Conservation (phyloP, 2,329 filamentous ascomycete genomes). For the Aspergillus melleus region DNA sequence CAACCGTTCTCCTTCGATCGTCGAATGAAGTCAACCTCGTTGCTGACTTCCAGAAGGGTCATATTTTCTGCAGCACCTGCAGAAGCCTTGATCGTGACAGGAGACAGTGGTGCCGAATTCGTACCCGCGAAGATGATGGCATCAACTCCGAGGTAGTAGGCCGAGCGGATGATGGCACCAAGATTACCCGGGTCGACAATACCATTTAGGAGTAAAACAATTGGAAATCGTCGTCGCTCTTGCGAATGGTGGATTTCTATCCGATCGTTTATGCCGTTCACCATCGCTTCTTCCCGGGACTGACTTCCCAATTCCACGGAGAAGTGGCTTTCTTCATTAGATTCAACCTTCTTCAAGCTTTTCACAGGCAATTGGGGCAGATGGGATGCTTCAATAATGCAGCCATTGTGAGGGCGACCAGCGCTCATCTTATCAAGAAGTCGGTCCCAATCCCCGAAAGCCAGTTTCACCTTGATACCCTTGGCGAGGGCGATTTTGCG, state of each 20-base stretch:
- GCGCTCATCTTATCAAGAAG: constrained; percentile 81
- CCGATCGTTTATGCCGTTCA: constrained; percentile 67
- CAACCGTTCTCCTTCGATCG: constrained; percentile 71
- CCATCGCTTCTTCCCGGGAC: constrained; percentile 67
- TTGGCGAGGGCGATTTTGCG: constrained; percentile 41
- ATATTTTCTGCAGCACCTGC: constrained; percentile 83
- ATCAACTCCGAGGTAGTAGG: constrained; percentile 86
- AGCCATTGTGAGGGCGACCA: constrained; percentile 85
- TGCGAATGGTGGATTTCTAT: constrained; percentile 43
- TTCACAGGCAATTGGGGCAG: constrained; percentile 70
- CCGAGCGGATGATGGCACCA: constrained; percentile 83
- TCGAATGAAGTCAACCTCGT: constrained; percentile 68
- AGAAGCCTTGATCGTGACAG: constrained; percentile 81
- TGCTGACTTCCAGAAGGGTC: constrained; percentile 67
- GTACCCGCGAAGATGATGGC: constrained; percentile 75
- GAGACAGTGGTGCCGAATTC: constrained; percentile 71
- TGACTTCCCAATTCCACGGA: constrained; percentile 64
- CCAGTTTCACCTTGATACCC: constrained; percentile 57
- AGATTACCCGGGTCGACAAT: constrained; percentile 82
- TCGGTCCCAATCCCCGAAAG: constrained; percentile 63
- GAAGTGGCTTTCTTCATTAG: constrained; percentile 54
- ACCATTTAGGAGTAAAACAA: constrained; percentile 46
- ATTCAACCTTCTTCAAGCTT: constrained; percentile 54
- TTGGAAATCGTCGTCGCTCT: constrained; percentile 34
- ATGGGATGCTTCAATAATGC: constrained; percentile 81